Base-by-base conservation (phyloP, 176 grass and related monocot species). In the Carex parvula region DNA sequence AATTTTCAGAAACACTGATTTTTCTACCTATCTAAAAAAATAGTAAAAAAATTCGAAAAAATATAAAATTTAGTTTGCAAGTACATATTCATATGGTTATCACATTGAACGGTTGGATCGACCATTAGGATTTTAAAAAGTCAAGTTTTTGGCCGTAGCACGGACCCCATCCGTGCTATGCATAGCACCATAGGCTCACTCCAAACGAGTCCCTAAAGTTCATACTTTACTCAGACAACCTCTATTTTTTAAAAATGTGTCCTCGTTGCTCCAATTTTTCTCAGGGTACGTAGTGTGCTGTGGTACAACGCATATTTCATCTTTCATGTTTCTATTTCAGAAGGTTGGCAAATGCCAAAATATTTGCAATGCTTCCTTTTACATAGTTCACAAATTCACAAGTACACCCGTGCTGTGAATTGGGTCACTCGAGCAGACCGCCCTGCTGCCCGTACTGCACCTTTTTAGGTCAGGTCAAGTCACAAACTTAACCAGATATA, bases 291-390 rank as follows among this genome's bases (percentile, higher is more conserved):
- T 18, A 17, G 17, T 58, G 55, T 58, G 16, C 3, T 58, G 55
- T 0, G 13, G 13, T 46, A 52, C 72, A 56, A 56, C 13, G 13
- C 52, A 79, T 26, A 15, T 79, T 24, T 60, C 44, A 77, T 26
- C 29, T 79, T 24, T 60, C 44, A 77, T 77, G 10, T 56, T 79
- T 60, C 73, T 30, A 77, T 77, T 77, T 24, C 24, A 13, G 56
- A 55, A 55, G 21, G 50, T 20, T 10, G 50, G 48, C 53, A 17
- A 33, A 53, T 33, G 21, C 20, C 76, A 30, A 79, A 79, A 79
- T 17, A 62, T 79, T 35, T 79, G 24, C 78, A 80, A 67, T 24
- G 20, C 18, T 20, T 48, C 44, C 44, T 48, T 48, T 48, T 48
- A 48, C 5, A 39, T 5, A 18, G 58, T 21, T 48, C 44, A 48